Percentiles rank a stretch among this genome's conserved stretches.
phyloP scores from a whole-genome alignment of 75 land plant species.

The Selaginella tamariscina region DNA sequence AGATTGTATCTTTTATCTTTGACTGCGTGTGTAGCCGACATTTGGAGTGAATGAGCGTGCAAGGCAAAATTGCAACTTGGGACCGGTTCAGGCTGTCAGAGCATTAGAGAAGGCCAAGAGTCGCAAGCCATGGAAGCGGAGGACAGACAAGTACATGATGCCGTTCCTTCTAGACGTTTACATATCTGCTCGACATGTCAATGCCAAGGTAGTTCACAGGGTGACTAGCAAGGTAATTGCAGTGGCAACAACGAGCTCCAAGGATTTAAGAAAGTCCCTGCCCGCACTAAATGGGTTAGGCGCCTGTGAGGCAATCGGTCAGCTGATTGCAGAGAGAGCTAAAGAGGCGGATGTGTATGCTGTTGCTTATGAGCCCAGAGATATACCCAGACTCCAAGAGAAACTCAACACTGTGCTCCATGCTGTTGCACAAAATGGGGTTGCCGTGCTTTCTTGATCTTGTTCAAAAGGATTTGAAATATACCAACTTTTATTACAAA shows the following conservation, averaged over 20 bases:
- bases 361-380: constrained; percentile 59
- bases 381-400: constrained; percentile 65
- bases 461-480: too few species aligned
- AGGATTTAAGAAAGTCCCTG: constrained; percentile 57
- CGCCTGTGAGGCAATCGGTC: constrained; percentile 74
- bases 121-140: constrained; percentile 81
- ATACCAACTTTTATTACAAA: too few species aligned
- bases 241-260: constrained; percentile 83
- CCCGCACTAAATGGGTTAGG: constrained; percentile 57
- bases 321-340: constrained; percentile 74
- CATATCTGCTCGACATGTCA: constrained; percentile 67
- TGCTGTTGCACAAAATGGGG: constrained; percentile 65
- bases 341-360: constrained; percentile 94
- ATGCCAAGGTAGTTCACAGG: constrained; percentile 91
- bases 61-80: too few species aligned
- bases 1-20: too few species aligned
- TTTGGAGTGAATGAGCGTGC: too few species aligned
- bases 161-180: constrained; percentile 79
- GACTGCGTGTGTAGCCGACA: too few species aligned
- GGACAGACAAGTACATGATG: constrained; percentile 87
- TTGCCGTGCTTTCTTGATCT: constrained; percentile 62
- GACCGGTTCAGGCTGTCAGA: too few species aligned
- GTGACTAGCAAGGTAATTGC: constrained; percentile 78
- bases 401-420: constrained; percentile 63
- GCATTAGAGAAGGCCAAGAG: too few species aligned